Evolutionary conservation across 768 basidiomycete genomes (phyloP), one percentile per base, ranked within the genome.

Genomic region (Leucosporidium creatinivorum): DNA sequence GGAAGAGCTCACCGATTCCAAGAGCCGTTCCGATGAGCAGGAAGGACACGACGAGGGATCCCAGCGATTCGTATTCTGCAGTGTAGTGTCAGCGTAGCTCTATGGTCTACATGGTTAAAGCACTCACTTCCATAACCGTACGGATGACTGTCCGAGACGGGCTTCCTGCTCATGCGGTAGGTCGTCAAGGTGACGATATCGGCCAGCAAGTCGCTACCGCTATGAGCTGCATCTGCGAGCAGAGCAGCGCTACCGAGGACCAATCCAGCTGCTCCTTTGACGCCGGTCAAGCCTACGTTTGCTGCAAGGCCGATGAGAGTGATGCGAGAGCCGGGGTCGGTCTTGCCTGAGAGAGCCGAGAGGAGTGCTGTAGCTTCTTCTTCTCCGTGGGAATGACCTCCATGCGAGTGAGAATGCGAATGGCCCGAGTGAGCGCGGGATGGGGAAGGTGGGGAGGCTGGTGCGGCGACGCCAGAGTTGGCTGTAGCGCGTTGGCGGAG

Each of bases 141-240:
- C 1, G 92, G 92, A 77, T 91, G 97, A 70, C 79, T 80, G 69
- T 81, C 83, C 13, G 89, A 87, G 15, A 93, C 89, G n/a, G 88
- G 84, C 75, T 84, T 84, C 60, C 91, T 84, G 1, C 90, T 91
- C 47, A 92, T 81, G 60, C 85, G 85, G 89, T 91, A 96, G 76
- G 87, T 89, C 70, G 89, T 86, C 15, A 98, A 82, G 6, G 90
- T 92, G 63, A 93, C 91, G 75, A 93, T 87, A 80, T 93, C 96
- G 28, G 90, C 92, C 65, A 93, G 78, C 25, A 94, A 80, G 79
- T 93, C 91, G 75, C 89, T 89, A 69, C 90, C 67, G 0, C 89
- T 91, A 77, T 99, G 94, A 28, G 89, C 93, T 0, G 93, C 93
- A 73, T 97, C 94, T 4, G 94, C 94, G 21, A 98, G 82, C 52